These are phyloP conservation scores for Aspergillus sp. DNA, from an alignment of 2,329 filamentous ascomycete species.

Conservation along the genomic window DNA sequence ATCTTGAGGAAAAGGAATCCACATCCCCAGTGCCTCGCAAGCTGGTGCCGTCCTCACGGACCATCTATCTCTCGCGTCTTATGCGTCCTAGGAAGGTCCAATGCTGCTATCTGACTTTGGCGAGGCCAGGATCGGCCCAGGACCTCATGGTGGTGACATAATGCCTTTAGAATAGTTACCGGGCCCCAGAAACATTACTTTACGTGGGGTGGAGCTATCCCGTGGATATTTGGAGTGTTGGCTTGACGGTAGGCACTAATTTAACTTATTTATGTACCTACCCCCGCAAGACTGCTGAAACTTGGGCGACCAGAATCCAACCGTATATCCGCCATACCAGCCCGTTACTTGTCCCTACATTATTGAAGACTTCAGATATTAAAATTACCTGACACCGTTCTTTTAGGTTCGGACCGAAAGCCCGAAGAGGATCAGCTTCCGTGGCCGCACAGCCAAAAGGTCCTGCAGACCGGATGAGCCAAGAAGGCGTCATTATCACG, in stretches of 20 bases:
- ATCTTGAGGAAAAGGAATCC: conserved; percentile 35
- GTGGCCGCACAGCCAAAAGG: no score
- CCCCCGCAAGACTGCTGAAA: no score
- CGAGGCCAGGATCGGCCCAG: conserved; percentile 33
- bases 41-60: conserved; percentile 34
- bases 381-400: no score
- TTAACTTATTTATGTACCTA: conserved; percentile 9
- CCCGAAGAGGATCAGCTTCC: no score
- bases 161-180: conserved; percentile 36
- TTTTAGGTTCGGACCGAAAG: no score
- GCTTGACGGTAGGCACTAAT: conserved; percentile 29
- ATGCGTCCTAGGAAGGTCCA: conserved; percentile 34
- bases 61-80: conserved; percentile 35
- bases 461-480: no score
- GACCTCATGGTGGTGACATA: conserved; percentile 31
- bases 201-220: conserved; percentile 37
- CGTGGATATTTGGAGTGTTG: conserved; percentile 41
- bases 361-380: no score
- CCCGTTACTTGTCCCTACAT: no score
- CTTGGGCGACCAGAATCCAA: no score
- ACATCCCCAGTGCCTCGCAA: conserved; percentile 43
- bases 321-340: no score
- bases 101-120: conserved; percentile 38
- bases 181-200: conserved; percentile 37
- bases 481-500: no score